Conservation (phyloP, 495 filamentous ascomycete species). For the Elasticomyces elasticus region DNA sequence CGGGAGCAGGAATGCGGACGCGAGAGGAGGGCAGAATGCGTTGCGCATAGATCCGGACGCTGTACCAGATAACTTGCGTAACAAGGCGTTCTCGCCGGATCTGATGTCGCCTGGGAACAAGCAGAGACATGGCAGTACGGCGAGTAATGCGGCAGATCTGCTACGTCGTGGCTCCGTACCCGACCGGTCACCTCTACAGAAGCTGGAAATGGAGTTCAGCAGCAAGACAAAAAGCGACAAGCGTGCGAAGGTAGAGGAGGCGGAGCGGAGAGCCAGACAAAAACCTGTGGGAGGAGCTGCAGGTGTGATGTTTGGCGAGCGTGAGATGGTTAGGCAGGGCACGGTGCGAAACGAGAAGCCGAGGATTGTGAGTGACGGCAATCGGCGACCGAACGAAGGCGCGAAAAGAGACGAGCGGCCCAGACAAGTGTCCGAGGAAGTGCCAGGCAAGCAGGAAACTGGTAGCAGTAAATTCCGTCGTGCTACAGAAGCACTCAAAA, state of each 20-base stretch:
- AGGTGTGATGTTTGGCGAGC: neutral
- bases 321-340: neutral
- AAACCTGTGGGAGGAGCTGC: slow-evolving; percentile 19
- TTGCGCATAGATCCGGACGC: slow-evolving; percentile 9
- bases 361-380: slow-evolving; percentile 14
- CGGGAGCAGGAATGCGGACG: slow-evolving; percentile 1
- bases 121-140: neutral
- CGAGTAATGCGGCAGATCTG: slow-evolving; percentile 1
- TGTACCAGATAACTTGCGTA: slow-evolving; percentile 11
- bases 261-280: slow-evolving; percentile 54
- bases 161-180: slow-evolving; percentile 46
- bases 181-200: slow-evolving; percentile 81
- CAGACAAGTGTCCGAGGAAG: neutral
- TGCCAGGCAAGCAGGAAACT: neutral
- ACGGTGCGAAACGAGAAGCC: slow-evolving; percentile 6
- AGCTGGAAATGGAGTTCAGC: slow-evolving; percentile 74
- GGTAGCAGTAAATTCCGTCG: neutral
- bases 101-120: neutral
- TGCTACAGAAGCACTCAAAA: neutral
- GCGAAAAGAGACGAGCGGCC: slow-evolving; percentile 1
- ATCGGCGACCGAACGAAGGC: neutral
- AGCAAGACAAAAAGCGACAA: slow-evolving; percentile 93
- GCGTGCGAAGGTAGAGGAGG: slow-evolving; percentile 66
- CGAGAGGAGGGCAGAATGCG: neutral
- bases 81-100: slow-evolving; percentile 12